These are phyloP conservation scores for Hygrophorus pudorinus DNA, from an alignment of 768 basidiomycete species.

Conservation along the genomic window DNA sequence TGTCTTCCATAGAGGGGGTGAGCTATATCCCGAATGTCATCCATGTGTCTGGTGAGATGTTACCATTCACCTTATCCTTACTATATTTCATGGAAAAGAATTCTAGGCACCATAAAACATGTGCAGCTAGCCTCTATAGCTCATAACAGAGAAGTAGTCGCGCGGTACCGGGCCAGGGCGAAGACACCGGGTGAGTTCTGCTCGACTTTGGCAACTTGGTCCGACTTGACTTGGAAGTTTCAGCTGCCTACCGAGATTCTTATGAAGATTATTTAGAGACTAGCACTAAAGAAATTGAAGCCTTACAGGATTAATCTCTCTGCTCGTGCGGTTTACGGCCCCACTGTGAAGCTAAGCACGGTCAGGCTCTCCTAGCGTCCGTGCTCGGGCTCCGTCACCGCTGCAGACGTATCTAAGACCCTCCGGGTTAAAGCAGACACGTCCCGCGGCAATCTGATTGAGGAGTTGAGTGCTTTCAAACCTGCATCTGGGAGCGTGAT, in stretches of 20 bases:
- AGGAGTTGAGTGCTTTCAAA: too few species aligned
- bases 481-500: too few species aligned
- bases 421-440: too few species aligned
- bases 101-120: constrained; percentile 80
- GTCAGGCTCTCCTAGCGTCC: too few species aligned
- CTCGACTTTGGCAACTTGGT: background rate
- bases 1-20: constrained; percentile 50
- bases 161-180: constrained; percentile 47
- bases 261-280: constrained; percentile 48
- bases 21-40: constrained; percentile 67
- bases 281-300: constrained; percentile 53
- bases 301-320: constrained; percentile 46
- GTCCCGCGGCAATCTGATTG: too few species aligned
- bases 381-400: too few species aligned
- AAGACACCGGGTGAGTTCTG: constrained; percentile 38
- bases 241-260: constrained; percentile 51
- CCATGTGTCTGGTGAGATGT: constrained; percentile 61
- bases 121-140: constrained; percentile 67
- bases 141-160: constrained; percentile 64
- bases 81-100: background rate
- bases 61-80: background rate
- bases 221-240: constrained; percentile 1
- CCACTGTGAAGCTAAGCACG: too few species aligned
- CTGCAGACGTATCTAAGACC: too few species aligned
- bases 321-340: too few species aligned